These are phyloP conservation scores for Talaromyces piceae DNA, from an alignment of 2,329 filamentous ascomycete species.

Conservation along the genomic window DNA sequence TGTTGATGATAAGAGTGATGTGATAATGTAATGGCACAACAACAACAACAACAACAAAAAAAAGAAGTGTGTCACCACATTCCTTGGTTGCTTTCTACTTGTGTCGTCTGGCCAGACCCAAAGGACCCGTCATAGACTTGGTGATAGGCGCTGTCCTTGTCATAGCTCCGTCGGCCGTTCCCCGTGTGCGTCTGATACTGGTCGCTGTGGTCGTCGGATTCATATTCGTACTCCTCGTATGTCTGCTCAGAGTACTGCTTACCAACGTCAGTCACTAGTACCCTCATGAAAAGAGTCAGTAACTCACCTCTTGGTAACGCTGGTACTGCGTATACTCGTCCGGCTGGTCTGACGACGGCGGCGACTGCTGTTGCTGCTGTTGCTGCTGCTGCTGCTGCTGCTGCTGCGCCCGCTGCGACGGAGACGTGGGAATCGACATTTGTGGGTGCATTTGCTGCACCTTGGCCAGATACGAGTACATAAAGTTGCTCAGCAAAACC, in stretches of 20 bases:
- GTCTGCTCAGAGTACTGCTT: constrained; percentile 36
- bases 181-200: constrained; percentile 31
- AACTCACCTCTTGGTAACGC: constrained; percentile 40
- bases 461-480: constrained; percentile 98
- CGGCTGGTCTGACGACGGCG: constrained; percentile 29
- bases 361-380: constrained; percentile 17
- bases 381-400: constrained; percentile 32
- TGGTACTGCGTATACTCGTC: constrained; percentile 41
- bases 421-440: constrained; percentile 77
- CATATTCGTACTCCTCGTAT: constrained; percentile 47
- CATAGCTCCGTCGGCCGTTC: constrained; percentile 31
- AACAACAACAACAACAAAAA: not conserved
- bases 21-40: too few species aligned
- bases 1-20: not conserved
- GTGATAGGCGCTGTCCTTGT: constrained; percentile 29
- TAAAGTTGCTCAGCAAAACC: constrained; percentile 95
- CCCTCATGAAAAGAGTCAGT: not conserved
- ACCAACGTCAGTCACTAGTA: constrained; percentile 16
- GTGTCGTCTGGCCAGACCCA: constrained; percentile 34
- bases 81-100: constrained; percentile 37
- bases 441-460: constrained; percentile 98
- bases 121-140: constrained; percentile 27
- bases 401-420: constrained; percentile 52
- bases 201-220: constrained; percentile 31
- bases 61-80: constrained; percentile 37